Conservation (phyloP, 176 grass and related monocot species). For the Eragrostis nindensis region DNA sequence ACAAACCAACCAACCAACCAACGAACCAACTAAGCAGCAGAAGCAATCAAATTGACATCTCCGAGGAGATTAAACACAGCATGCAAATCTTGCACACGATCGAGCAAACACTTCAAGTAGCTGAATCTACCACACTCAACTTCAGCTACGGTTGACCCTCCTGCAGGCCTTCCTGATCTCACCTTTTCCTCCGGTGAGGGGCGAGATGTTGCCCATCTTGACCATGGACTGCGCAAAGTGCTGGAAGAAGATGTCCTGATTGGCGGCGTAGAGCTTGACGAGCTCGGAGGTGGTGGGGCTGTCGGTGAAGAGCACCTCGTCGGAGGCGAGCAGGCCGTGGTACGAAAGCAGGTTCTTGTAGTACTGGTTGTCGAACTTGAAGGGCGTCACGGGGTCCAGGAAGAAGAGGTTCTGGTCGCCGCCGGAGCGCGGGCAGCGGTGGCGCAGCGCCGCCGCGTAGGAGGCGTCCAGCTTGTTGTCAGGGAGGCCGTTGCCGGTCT, state of each 20-base stretch:
- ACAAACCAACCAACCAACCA: slow-evolving; percentile 15
- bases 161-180: slow-evolving; percentile 83
- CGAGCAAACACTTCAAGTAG: neutral
- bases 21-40: slow-evolving; percentile 12
- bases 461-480: neutral
- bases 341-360: slow-evolving; percentile 72
- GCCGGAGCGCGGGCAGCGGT: slow-evolving; percentile 67
- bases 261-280: slow-evolving; percentile 68
- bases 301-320: slow-evolving; percentile 73
- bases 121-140: neutral
- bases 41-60: slow-evolving; percentile 9
- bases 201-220: slow-evolving; percentile 92
- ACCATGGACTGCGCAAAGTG: slow-evolving; percentile 75
- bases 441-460: slow-evolving; percentile 55
- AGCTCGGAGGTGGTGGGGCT: slow-evolving; percentile 59
- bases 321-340: slow-evolving; percentile 77
- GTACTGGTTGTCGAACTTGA: slow-evolving; percentile 87
- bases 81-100: neutral
- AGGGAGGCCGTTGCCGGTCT: slow-evolving; percentile 60
- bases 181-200: slow-evolving; percentile 59
- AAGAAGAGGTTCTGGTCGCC: slow-evolving; percentile 92
- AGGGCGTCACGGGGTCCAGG: slow-evolving; percentile 63
- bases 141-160: slow-evolving; percentile 62
- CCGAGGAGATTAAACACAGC: neutral
- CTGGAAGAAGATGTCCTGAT: slow-evolving; percentile 71